Percentiles rank a stretch among this genome's conserved stretches.
Conservation (phyloP, 306 rosid species). For the Pachyrhizus erosus region DNA sequence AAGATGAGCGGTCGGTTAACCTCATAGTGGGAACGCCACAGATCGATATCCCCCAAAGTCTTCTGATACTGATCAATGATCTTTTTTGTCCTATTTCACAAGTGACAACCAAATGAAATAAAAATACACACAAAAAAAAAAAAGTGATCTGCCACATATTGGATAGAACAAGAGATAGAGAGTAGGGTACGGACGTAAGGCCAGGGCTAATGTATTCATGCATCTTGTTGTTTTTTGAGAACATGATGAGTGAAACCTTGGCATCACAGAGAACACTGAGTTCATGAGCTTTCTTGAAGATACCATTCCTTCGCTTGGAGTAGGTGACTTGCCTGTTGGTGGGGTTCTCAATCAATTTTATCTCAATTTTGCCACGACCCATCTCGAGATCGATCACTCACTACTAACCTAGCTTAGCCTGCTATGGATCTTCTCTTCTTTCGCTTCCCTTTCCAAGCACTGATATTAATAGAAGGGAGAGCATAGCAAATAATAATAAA, state of each 20-base stretch:
- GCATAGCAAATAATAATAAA: constrained; percentile 13
- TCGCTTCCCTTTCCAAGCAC: constrained; percentile 1
- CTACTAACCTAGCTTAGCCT: not conserved
- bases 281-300: constrained; percentile 90
- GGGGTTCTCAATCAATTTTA: constrained; percentile 77
- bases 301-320: constrained; percentile 82
- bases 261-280: constrained; percentile 94
- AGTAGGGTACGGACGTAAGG: constrained; percentile 45
- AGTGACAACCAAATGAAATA: not conserved
- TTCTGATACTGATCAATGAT: constrained; percentile 74
- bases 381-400: constrained; percentile 22
- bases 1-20: constrained; percentile 40
- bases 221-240: constrained; percentile 67
- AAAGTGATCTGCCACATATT: not conserved
- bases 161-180: not conserved
- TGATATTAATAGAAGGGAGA: constrained; percentile 30
- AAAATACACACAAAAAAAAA: not conserved
- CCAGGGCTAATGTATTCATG: constrained; percentile 71
- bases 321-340: constrained; percentile 93
- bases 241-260: constrained; percentile 80
- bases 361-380: constrained; percentile 90
- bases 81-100: constrained; percentile 60
- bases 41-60: constrained; percentile 58
- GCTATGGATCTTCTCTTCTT: constrained; percentile 7
- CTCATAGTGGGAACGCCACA: constrained; percentile 81